These are phyloP conservation scores for Fragilaria radians DNA, from an alignment of 108 stramenopile genomes.

Conservation along the genomic window DNA sequence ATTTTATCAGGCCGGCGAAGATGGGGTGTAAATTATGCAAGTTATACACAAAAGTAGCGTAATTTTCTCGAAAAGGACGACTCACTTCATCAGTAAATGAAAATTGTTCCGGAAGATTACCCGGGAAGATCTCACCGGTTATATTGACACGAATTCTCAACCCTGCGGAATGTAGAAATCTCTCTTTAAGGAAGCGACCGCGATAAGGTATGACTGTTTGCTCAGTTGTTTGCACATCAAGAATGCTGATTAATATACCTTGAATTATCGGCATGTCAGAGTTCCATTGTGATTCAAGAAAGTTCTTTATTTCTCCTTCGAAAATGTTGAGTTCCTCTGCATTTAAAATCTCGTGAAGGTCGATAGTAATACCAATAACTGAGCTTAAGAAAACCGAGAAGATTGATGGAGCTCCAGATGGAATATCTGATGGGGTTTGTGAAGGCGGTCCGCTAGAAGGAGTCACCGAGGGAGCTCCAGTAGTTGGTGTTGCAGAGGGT, in stretches of 20 bases:
- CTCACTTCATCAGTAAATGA: constrained; percentile 1
- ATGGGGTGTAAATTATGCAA: neutral
- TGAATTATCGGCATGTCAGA: neutral
- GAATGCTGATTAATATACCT: neutral
- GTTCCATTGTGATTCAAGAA: neutral
- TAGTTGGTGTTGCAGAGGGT: constrained; percentile 1
- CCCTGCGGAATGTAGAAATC: neutral
- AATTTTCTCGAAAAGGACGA: neutral
- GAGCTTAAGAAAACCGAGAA: neutral
- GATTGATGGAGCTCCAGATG: constrained; percentile 3
- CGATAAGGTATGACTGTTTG: constrained; percentile 9
- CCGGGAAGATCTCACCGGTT: constrained; percentile 5
- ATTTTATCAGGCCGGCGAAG: neutral
- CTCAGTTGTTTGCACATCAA: neutral
- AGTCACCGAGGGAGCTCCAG: neutral
- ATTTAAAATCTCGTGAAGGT: neutral
- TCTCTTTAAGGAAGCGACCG: neutral
- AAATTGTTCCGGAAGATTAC: constrained; percentile 8
- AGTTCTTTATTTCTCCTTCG: neutral
- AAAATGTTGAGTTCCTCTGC: neutral
- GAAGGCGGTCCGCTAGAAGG: constrained; percentile 2
- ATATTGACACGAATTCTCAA: constrained; percentile 3
- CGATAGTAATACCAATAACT: neutral
- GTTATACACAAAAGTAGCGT: neutral
- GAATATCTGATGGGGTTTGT: neutral